These are phyloP conservation scores for Heliamphora exappendiculata DNA, from an alignment of 148 eudicot genomes.

Conservation along the genomic window DNA sequence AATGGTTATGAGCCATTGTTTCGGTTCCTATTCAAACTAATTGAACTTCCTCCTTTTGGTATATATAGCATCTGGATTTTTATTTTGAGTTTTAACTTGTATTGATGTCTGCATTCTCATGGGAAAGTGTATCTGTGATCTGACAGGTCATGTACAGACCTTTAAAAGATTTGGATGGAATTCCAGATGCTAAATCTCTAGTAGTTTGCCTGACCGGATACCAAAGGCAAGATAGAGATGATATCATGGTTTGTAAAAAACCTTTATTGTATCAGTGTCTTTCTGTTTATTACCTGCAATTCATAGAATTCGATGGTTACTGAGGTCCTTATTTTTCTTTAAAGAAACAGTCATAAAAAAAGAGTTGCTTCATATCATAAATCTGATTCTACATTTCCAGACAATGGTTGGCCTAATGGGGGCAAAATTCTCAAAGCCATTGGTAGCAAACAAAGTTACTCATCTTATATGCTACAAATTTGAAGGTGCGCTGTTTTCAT, in stretches of 20 bases:
- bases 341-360: neutral
- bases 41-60: neutral
- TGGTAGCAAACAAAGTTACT: conserved; percentile 70
- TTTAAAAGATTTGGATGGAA: conserved; percentile 56
- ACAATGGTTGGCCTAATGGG: conserved; percentile 74
- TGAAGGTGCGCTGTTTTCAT: conserved; percentile 40
- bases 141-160: conserved; percentile 77
- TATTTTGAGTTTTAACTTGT: neutral
- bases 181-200: conserved; percentile 67
- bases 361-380: neutral
- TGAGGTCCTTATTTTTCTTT: neutral
- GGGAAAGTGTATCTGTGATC: neutral
- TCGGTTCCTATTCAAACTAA: neutral
- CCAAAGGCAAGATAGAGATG: conserved; percentile 62
- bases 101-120: neutral
- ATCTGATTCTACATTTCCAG: conserved; percentile 24
- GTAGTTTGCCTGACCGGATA: conserved; percentile 87
- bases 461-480: conserved; percentile 93
- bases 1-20: neutral
- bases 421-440: conserved; percentile 75
- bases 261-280: neutral
- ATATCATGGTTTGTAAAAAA: conserved; percentile 62
- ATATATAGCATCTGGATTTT: neutral
- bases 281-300: neutral
- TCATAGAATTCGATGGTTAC: neutral